These are phyloP conservation scores for Ganoderma multipileum DNA, from an alignment of 1,284 basidiomycete genomes.

Conservation along the genomic window DNA sequence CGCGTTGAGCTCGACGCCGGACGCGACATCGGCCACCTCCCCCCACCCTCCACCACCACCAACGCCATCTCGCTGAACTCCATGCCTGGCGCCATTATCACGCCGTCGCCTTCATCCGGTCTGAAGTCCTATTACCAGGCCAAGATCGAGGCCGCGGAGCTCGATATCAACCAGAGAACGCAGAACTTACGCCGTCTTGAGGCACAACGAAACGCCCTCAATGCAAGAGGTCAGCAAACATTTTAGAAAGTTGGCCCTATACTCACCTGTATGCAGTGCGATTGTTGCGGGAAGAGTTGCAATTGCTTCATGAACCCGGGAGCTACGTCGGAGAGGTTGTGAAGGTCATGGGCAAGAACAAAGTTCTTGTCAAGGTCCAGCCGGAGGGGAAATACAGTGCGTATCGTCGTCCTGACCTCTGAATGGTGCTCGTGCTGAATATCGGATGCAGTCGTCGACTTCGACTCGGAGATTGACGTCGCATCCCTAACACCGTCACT, in stretches of 20 bases:
- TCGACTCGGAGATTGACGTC: constrained; percentile 90
- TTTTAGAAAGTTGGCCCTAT: background rate
- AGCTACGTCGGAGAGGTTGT: constrained; percentile 98
- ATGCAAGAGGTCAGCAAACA: constrained; percentile 77
- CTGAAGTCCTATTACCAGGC: constrained; percentile 93
- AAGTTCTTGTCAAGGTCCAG: constrained; percentile 98
- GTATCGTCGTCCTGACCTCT: constrained; percentile 28
- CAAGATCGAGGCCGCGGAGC: constrained; percentile 93
- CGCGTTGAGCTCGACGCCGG: constrained; percentile 9
- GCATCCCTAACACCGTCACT: constrained; percentile 84
- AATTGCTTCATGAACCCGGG: constrained; percentile 95
- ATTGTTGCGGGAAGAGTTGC: constrained; percentile 91
- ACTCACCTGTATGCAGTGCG: constrained; percentile 59
- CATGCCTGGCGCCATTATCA: constrained; percentile 60
- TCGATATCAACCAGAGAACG: constrained; percentile 94
- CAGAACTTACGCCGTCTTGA: constrained; percentile 96
- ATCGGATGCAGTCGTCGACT: constrained; percentile 84
- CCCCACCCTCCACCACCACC: background rate
- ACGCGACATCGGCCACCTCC: constrained; percentile 21
- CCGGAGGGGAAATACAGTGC: constrained; percentile 98
- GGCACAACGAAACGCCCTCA: constrained; percentile 96
- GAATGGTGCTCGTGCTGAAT: background rate
- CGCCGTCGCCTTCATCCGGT: constrained; percentile 61
- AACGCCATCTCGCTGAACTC: constrained; percentile 13
- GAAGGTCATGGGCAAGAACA: constrained; percentile 99